Evolutionary conservation across 2,329 filamentous ascomycete species (phyloP), one percentile per base, ranked within the genome.

Genomic region (Trichothecium sympodiale): DNA sequence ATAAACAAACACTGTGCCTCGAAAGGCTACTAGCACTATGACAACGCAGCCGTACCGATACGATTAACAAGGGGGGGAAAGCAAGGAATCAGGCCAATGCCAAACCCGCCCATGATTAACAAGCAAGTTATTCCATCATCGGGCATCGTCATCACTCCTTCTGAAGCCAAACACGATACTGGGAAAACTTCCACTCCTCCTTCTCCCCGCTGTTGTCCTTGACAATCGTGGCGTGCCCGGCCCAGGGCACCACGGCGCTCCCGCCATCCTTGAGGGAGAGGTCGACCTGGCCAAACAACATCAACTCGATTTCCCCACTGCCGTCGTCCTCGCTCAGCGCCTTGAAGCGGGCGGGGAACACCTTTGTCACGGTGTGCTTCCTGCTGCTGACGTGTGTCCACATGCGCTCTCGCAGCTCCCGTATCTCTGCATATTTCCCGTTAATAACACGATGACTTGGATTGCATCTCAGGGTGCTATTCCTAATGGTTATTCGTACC

Each of bases 281-380:
- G 12, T 37, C 35, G 16, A 43, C 41, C 10, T 42, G 37, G 4
- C 41, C 41, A 34, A 43, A 43, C 23, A 43, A 17, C 41, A 40
- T 43, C 23, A 40, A 17, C 31, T 41, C 45, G 33, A 53, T 51
- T 10, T 53, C 46, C 17, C 55, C 54, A 32, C 55, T 10, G 20
- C 20, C 20, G 20, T 10, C 20, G 20, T 31, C 36, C 6, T 28
- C 36, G 29, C 36, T 38, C 36, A 31, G 43, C 33, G 43, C 45
- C n/a, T 42, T 29, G 37, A 64, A 64, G 4, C 40, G 40, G 1
- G 50, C 62, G 14, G 61, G 60, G 38, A 66, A 67, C 7, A 65
- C 59, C 44, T 62, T 62, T 20, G 44, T 44, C 17, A 64, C 53
- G 3, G 45, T 55, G 47, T 69, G 65, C 39, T 48, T 60, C 28